Conservation (phyloP, 192 early-diverging fungal genomes). For the Coemansia sp. region DNA sequence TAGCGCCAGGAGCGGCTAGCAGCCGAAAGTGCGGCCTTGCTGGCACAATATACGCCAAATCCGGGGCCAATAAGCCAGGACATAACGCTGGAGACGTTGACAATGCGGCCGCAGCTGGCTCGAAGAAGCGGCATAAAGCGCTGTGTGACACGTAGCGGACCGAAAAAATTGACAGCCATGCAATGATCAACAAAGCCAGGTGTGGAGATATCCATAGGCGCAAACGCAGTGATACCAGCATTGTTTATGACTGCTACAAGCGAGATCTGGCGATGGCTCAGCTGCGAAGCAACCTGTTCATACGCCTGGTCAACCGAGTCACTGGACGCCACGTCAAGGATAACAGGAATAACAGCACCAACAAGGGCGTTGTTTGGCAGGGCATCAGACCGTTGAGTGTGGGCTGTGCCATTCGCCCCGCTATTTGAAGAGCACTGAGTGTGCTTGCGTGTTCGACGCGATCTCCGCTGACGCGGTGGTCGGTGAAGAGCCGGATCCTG, state of each 20-base stretch:
- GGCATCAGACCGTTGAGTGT: neutral
- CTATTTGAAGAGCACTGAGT: neutral
- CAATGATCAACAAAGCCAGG: constrained; percentile 36
- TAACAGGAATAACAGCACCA: constrained; percentile 43
- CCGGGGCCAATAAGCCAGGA: constrained; percentile 56
- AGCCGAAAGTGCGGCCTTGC: constrained; percentile 55
- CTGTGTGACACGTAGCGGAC: constrained; percentile 52
- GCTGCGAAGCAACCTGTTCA: constrained; percentile 24
- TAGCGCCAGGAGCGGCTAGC: constrained; percentile 49
- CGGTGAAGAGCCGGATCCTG: neutral
- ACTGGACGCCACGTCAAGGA: constrained; percentile 45
- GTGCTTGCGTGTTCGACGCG: neutral
- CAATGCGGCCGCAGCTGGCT: constrained; percentile 44
- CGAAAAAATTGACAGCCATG: constrained; percentile 55
- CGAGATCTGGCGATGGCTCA: constrained; percentile 40
- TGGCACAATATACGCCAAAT: constrained; percentile 56
- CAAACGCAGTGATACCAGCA: constrained; percentile 52
- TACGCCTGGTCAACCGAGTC: constrained; percentile 44
- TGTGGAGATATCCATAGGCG: constrained; percentile 51
- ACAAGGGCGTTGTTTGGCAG: too few relatives aligned
- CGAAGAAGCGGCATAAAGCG: constrained; percentile 54
- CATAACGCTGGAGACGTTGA: constrained; percentile 57
- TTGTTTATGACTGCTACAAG: constrained; percentile 54
- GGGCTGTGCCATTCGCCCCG: neutral
- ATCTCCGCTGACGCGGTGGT: constrained; percentile 5